These are phyloP conservation scores for Diplocarpon rosae DNA, from an alignment of 2,329 filamentous ascomycete species.

Conservation along the genomic window DNA sequence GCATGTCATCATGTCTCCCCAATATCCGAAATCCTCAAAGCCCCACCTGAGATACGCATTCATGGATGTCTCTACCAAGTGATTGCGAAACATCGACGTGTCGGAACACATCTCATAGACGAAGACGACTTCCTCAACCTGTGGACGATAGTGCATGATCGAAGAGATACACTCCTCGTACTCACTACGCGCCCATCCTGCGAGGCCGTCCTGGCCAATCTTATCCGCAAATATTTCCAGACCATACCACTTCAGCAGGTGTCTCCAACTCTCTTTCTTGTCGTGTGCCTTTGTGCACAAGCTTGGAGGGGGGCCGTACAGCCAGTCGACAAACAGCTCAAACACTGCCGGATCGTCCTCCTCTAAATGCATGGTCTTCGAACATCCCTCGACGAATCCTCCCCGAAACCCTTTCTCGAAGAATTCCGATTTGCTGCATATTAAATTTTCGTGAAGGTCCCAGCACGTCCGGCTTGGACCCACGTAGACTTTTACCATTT, in stretches of 20 bases:
- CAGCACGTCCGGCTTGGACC: neutral
- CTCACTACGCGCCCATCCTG: too few species aligned
- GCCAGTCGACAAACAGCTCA: constrained; percentile 1
- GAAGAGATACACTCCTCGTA: neutral
- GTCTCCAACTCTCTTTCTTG: neutral
- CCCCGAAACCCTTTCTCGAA: constrained; percentile 8
- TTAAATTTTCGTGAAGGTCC: constrained; percentile 5
- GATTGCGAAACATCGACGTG: neutral
- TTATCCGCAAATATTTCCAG: neutral
- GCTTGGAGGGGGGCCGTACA: neutral
- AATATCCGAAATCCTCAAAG: neutral
- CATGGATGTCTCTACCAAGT: neutral
- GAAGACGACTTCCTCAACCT: neutral
- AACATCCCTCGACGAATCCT: constrained; percentile 4
- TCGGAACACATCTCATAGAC: neutral
- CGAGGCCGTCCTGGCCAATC: neutral
- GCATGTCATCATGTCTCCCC: neutral
- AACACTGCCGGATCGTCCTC: constrained; percentile 10
- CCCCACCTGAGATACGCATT: neutral
- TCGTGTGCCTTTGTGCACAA: neutral
- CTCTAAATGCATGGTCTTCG: constrained; percentile 1
- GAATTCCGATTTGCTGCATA: constrained; percentile 6
- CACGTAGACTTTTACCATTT: constrained; percentile 6
- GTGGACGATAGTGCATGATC: neutral
- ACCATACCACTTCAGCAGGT: neutral